A percentile compares a stretch with the other conserved stretches of the same genome.
These are phyloP conservation scores for Monosporascus sp. DNA, from an alignment of 2,329 filamentous ascomycete species.

Conservation along the genomic window DNA sequence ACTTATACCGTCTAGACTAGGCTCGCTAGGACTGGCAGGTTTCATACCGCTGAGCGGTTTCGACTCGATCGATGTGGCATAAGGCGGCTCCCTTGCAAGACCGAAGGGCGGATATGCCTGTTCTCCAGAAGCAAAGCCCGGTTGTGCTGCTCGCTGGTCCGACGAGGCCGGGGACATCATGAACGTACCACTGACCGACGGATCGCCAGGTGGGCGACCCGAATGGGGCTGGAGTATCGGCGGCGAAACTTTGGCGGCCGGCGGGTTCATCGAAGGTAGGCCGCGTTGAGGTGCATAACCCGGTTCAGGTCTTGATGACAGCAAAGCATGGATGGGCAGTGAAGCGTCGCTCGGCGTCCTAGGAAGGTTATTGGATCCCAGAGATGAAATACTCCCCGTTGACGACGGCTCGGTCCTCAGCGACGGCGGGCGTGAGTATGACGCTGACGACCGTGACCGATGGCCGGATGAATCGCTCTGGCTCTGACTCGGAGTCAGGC, in stretches of 20 bases:
- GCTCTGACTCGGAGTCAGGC: conserved; percentile 13
- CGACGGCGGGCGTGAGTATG: conserved; percentile 31
- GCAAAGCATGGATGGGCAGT: conserved; percentile 48
- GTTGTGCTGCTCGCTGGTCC: neutral
- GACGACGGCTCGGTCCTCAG: conserved; percentile 43
- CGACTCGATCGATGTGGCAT: conserved; percentile 8
- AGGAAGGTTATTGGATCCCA: conserved; percentile 33
- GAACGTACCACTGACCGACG: neutral
- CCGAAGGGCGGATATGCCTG: neutral
- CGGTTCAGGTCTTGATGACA: conserved; percentile 34
- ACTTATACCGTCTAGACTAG: conserved; percentile 50
- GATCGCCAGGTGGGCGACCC: conserved; percentile 2
- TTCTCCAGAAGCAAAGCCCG: neutral
- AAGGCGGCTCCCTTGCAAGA: conserved; percentile 3
- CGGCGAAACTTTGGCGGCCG: conserved; percentile 13
- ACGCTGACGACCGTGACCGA: conserved; percentile 15
- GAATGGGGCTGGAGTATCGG: conserved; percentile 12
- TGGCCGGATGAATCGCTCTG: conserved; percentile 9
- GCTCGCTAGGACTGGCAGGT: conserved; percentile 12
- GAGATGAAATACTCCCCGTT: conserved; percentile 35
- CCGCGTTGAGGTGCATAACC: conserved; percentile 8
- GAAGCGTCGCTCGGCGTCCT: conserved; percentile 45
- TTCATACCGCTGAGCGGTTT: conserved; percentile 7
- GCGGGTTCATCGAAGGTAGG: conserved; percentile 3
- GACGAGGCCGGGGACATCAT: neutral